Conservation (phyloP, 345 rosid genomes). For the Cardamine occulta region DNA sequence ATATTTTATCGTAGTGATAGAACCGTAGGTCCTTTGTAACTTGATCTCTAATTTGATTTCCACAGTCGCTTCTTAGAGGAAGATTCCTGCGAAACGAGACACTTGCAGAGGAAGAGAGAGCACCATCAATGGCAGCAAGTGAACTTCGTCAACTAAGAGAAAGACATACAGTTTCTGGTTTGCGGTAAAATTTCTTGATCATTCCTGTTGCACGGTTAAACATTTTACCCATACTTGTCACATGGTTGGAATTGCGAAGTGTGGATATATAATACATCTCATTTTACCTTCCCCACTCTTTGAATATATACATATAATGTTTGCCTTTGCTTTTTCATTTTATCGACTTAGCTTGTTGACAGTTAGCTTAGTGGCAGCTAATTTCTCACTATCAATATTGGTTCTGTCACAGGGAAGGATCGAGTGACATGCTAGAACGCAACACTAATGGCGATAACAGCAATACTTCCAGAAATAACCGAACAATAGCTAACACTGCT, state of each 20-base stretch:
- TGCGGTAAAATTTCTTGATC: constrained; percentile 49
- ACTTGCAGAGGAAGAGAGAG: constrained; percentile 66
- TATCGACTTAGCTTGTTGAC: not conserved
- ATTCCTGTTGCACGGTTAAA: not conserved
- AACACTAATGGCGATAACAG: not conserved
- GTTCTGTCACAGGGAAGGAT: not conserved
- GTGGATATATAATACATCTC: not conserved
- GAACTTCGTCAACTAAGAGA: constrained; percentile 74
- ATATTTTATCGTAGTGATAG: not conserved
- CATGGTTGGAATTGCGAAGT: not conserved
- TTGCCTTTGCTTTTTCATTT: not conserved
- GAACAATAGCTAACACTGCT: constrained; percentile 2
- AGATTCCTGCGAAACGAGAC: constrained; percentile 77
- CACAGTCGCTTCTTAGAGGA: constrained; percentile 74
- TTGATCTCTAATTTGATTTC: constrained; percentile 22
- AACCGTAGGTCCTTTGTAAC: not conserved
- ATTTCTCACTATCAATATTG: not conserved
- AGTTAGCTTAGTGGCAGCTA: not conserved
- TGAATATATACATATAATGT: not conserved
- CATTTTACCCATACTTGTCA: not conserved
- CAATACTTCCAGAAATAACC: not conserved
- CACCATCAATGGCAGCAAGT: constrained; percentile 68
- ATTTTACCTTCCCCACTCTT: not conserved
- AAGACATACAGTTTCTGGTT: constrained; percentile 73
- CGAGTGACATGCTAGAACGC: not conserved